Evolutionary conservation across 1,284 basidiomycete species (phyloP).

Genomic region (Rhodotorula sp.): DNA sequence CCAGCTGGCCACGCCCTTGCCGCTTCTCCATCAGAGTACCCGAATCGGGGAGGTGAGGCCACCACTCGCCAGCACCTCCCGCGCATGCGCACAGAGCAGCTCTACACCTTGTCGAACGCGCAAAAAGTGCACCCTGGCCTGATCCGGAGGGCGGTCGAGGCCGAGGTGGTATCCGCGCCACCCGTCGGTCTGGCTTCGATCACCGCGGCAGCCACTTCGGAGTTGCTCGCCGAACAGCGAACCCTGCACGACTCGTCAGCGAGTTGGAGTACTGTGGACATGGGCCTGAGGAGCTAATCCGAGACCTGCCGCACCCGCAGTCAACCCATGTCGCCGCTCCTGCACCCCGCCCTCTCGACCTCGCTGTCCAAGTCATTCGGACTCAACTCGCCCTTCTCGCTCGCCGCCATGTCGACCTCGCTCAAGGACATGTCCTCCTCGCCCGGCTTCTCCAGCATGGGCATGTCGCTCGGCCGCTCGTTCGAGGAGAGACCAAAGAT

Average conservation of each 20-base stretch:
- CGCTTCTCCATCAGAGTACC: neutral
- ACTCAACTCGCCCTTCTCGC: slow-evolving; percentile 41
- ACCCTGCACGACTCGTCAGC: neutral
- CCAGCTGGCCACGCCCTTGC: neutral
- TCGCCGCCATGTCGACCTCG: slow-evolving; percentile 39
- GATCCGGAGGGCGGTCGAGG: neutral
- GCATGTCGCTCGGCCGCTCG: slow-evolving; percentile 43
- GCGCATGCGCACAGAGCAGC: neutral
- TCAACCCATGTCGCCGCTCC: slow-evolving; percentile 37
- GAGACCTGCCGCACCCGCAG: neutral
- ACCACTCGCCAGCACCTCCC: neutral
- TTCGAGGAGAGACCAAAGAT: slow-evolving; percentile 44
- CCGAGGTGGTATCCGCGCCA: neutral
- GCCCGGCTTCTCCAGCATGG: slow-evolving; percentile 41
- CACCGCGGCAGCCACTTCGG: neutral
- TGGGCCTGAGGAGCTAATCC: neutral
- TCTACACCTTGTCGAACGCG: neutral
- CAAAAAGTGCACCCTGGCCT: too few relatives aligned
- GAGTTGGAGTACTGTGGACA: too few relatives aligned
- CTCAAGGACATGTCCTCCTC: slow-evolving; percentile 40
- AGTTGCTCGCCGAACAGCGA: neutral
- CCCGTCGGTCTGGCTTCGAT: neutral
- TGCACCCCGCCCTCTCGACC: slow-evolving; percentile 39
- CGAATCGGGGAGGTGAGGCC: neutral
- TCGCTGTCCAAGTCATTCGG: slow-evolving; percentile 41